These are phyloP conservation scores for Paxillus ammoniavirescens DNA, from an alignment of 768 basidiomycete genomes.

Conservation along the genomic window DNA sequence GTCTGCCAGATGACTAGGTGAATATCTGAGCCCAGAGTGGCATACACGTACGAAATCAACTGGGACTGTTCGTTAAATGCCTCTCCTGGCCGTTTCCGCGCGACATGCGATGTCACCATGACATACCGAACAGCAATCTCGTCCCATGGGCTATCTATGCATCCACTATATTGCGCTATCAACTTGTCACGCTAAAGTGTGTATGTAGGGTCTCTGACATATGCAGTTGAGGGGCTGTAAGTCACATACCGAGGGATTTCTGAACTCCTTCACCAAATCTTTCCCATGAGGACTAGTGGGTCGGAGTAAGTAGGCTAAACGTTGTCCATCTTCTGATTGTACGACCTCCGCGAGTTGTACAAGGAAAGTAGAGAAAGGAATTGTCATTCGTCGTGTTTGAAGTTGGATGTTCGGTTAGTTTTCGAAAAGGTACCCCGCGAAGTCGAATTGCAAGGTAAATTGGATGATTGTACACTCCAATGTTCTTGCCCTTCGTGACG, in stretches of 20 bases:
- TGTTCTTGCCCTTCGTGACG: background rate
- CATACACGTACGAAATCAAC: conserved; percentile 64
- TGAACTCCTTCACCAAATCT: conserved; percentile 69
- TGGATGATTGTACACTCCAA: no score
- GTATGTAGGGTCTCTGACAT: conserved; percentile 17
- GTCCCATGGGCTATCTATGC: conserved; percentile 76
- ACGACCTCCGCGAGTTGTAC: conserved; percentile 61
- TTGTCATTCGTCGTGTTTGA: conserved; percentile 25
- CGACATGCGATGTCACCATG: conserved; percentile 67
- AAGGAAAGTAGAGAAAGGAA: conserved; percentile 59
- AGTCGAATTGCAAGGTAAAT: background rate
- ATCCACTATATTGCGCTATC: conserved; percentile 45
- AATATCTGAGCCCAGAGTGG: background rate
- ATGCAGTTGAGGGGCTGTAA: background rate
- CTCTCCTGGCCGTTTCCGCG: conserved; percentile 61
- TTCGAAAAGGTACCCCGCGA: background rate
- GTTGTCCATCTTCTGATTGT: conserved; percentile 60
- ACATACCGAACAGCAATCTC: conserved; percentile 85
- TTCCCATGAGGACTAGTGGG: conserved; percentile 78
- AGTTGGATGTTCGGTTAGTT: background rate
- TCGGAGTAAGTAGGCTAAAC: conserved; percentile 71
- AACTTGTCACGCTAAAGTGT: conserved; percentile 29
- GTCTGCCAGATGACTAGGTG: background rate
- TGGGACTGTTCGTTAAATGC: conserved; percentile 81
- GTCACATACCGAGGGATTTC: conserved; percentile 48